Evolutionary conservation across 169 alveolate genomes (phyloP), one percentile per base, ranked within the genome.

Genomic region (Cryptosporidium bovis): DNA sequence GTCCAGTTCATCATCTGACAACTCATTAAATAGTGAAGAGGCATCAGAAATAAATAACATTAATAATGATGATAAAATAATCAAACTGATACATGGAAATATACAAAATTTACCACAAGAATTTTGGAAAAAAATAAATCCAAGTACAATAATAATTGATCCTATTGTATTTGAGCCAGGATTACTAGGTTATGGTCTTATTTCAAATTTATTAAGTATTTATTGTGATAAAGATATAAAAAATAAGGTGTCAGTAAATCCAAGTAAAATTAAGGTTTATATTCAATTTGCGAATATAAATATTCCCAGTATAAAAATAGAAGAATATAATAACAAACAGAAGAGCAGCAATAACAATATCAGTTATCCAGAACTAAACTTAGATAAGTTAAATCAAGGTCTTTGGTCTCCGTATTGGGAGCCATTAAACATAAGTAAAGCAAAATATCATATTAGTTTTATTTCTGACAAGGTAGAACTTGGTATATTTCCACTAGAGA

Each of bases 361-460:
- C 46, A 18, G 6, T 29, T 13, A 12, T 16, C 20, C 51, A 20
- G 87, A 77, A 62, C 31, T 77, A 24, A 60, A 34, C 20, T 13
- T 77, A 55, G 69, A 60, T 18, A 77, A 27, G 46, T 60, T 77
- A 24, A 36, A 77, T 62, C 77, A 77, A 77, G 87, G 77, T 2
- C 64, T 77, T 15, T 77, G 87, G 87, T 77, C 87, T 60, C 87
- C 87, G 15, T 77, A 77, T 48, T 77, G 87, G 87, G 87, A 77
- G 36, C 53, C 71, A 60, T 60, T 77, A 24, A 77, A 62, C 20
- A 64, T 69, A 2, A 69, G 34, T 15, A 50, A 6, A 27, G 83
- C 87, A n/a, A 34, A 48, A 58, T 10, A 65, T 3, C 87, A 56
- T 31, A 56, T 77, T 4, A 50, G 50, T 3, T 77, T 46, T 40